Evolutionary conservation across 345 rosid genomes (phyloP).

Genomic region (Melastoma malabathricum): DNA sequence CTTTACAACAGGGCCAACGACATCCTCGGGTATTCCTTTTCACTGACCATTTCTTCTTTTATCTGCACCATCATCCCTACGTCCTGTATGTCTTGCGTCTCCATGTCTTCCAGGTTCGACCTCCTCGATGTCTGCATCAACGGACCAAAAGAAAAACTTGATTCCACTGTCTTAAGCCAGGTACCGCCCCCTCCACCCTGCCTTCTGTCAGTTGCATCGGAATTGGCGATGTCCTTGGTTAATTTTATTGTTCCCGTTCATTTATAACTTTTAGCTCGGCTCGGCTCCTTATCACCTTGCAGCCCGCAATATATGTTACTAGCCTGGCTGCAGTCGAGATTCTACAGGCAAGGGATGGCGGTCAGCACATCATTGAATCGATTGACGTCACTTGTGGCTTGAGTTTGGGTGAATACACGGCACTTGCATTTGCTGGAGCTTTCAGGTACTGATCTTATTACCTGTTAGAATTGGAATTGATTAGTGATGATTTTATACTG

Average conservation of each 20-base stretch:
- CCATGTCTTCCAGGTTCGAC: conserved; percentile 53
- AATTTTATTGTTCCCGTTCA: background rate
- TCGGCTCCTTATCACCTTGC: conserved; percentile 9
- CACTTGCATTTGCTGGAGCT: conserved; percentile 91
- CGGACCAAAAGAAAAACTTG: conserved; percentile 95
- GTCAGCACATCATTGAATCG: conserved; percentile 76
- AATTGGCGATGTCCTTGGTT: background rate
- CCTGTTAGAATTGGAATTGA: background rate
- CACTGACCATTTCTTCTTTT: background rate
- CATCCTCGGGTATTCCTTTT: conserved; percentile 40
- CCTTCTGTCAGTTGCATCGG: conserved; percentile 1
- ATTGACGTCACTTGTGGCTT: conserved; percentile 94
- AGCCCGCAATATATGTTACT: conserved; percentile 99
- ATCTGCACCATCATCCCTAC: background rate
- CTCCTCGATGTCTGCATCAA: conserved; percentile 74
- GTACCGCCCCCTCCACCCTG: conserved; percentile 19
- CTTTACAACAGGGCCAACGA: conserved; percentile 74
- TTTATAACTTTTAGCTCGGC: too few relatives aligned
- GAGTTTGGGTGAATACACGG: conserved; percentile 96
- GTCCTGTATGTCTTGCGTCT: background rate
- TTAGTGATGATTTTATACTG: background rate
- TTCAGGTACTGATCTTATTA: conserved; percentile 45
- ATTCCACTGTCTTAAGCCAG: conserved; percentile 96
- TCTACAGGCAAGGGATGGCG: conserved; percentile 74
- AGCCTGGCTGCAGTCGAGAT: conserved; percentile 96